Evolutionary conservation across 495 filamentous ascomycete species (phyloP).

Genomic region (Trichoderma erinaceum): DNA sequence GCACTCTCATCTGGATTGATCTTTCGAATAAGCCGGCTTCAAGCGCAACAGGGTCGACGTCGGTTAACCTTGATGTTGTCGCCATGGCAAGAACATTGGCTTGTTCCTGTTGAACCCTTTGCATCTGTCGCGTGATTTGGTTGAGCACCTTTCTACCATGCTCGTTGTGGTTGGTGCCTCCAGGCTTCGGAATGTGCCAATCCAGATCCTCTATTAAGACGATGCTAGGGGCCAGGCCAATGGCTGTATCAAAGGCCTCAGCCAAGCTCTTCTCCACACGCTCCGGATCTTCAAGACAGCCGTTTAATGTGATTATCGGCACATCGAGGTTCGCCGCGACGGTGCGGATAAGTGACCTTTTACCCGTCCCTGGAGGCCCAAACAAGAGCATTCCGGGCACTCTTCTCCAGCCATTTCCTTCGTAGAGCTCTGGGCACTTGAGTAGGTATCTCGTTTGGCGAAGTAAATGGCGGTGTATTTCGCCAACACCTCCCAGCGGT

Average conservation of each 20-base stretch:
- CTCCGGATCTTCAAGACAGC: conserved; percentile 14
- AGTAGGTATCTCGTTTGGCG: background rate
- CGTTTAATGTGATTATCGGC: conserved; percentile 1
- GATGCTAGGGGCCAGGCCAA: conserved; percentile 79
- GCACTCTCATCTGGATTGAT: conserved; percentile 13
- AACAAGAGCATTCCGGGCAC: conserved; percentile 16
- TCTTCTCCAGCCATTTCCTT: background rate
- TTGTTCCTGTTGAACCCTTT: background rate
- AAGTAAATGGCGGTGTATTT: background rate
- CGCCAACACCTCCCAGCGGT: conserved; percentile 2
- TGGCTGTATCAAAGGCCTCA: conserved; percentile 86
- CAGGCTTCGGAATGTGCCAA: conserved; percentile 83
- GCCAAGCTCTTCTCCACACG: conserved; percentile 79
- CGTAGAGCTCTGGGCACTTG: conserved; percentile 2
- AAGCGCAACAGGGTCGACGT: background rate
- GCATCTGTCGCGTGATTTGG: background rate
- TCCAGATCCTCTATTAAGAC: conserved; percentile 98
- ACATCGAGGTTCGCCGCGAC: conserved; percentile 9
- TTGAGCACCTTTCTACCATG: background rate
- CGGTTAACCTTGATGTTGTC: background rate
- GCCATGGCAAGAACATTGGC: conserved; percentile 10
- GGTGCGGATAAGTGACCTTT: background rate
- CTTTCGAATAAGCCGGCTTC: conserved; percentile 1
- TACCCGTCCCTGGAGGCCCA: conserved; percentile 16
- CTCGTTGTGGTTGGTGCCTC: conserved; percentile 15